Evolutionary conservation across 2,329 filamentous ascomycete species (phyloP), one percentile per base, ranked within the genome.

Genomic region (Aspergillus aculeatinus): DNA sequence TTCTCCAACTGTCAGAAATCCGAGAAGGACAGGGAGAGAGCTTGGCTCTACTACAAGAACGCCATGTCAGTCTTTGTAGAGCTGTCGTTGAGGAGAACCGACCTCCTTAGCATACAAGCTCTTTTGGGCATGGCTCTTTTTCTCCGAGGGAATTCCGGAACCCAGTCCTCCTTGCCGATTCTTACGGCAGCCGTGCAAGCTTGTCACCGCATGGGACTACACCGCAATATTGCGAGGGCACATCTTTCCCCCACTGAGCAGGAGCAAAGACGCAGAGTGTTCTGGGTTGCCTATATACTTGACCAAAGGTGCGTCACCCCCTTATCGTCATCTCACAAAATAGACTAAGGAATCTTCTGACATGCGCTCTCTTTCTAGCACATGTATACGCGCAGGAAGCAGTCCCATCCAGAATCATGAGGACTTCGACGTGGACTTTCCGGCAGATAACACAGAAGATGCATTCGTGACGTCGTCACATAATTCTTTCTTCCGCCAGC

Each of bases 31-130:
- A 92, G 96, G 62, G 87, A 93, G 53, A 95, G 93, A 73, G 92
- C 92, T 0, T 96, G 93, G 90, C 88, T 87, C 2, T 95, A 96
- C 71, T 83, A 97, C 68, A 97, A 98, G 80, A 98, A 98, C 72
- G 92, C 94, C 39, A 89, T 97, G 83, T 92, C 90, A 11, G 91
- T 96, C 31, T 91, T 96, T 71, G 86, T 92, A 0, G 94, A 98
- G 75, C 79, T 98, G 61, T 91, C 91, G 1, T 90, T 98, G 85
- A 90, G 92, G 51, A 96, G 96, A 70, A 96, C 92, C 5, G 94
- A 98, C 76, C 81, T 98, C 16, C 80, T 97, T 31, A 96, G 92
- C 68, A 91, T 98, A 3, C 94, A 98, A 76, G 94, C 92, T 25
- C 81, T 98, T 51, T 81, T 98, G 14, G 93, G 92, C 59, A 96